Conservation (phyloP, 1,284 basidiomycete genomes). For the Ustilago bromivora region DNA sequence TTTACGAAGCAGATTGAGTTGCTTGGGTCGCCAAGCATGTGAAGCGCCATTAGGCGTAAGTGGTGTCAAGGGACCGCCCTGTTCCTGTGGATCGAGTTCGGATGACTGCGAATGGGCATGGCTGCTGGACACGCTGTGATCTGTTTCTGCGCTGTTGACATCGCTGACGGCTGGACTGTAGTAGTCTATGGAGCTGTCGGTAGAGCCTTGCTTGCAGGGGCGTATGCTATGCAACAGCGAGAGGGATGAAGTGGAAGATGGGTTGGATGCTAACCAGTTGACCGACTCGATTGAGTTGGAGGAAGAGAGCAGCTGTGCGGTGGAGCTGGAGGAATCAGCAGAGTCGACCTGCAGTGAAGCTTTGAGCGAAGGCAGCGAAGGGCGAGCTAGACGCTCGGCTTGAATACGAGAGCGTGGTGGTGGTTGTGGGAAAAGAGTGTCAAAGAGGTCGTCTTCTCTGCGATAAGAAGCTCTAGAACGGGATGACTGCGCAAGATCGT, state of each 20-base stretch:
- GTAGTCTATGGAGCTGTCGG: constrained; percentile 43
- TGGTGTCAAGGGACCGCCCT: constrained; percentile 37
- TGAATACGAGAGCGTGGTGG: constrained; percentile 38
- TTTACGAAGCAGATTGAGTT: constrained; percentile 49
- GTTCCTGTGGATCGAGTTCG: constrained; percentile 34
- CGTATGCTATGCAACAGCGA: constrained; percentile 38
- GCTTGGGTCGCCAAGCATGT: constrained; percentile 49
- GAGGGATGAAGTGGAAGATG: constrained; percentile 39
- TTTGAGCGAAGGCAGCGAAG: constrained; percentile 41
- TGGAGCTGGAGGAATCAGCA: constrained; percentile 34
- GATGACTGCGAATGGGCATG: constrained; percentile 44
- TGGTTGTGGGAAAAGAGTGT: constrained; percentile 45
- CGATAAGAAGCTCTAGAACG: constrained; percentile 9
- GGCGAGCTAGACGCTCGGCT: constrained; percentile 37
- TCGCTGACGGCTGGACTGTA: constrained; percentile 50
- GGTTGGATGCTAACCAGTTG: constrained; percentile 41
- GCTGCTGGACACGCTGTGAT: constrained; percentile 40
- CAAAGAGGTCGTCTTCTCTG: constrained; percentile 30
- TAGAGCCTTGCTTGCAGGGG: constrained; percentile 29
- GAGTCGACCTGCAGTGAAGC: constrained; percentile 22
- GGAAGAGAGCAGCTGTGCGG: constrained; percentile 24
- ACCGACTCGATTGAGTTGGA: constrained; percentile 41
- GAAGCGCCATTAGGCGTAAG: constrained; percentile 33
- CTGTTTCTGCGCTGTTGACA: constrained; percentile 48
- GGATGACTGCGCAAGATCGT: constrained; percentile 27